These are phyloP conservation scores for Apiotrichum montevideense DNA, from an alignment of 1,284 basidiomycete genomes.

Conservation along the genomic window DNA sequence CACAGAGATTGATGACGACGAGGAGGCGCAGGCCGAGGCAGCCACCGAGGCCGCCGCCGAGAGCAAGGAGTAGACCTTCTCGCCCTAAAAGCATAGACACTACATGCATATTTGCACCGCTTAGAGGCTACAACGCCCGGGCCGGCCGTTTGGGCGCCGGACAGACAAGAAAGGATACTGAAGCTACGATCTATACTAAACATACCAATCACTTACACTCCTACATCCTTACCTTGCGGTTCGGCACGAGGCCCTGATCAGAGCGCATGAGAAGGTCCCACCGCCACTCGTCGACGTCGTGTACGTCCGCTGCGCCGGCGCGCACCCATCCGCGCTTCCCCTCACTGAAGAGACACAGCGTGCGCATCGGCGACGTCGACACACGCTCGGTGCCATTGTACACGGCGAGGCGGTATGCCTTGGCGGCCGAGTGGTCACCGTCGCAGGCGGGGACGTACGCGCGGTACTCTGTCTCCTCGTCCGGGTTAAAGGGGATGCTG, in stretches of 20 bases:
- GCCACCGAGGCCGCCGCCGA: not conserved
- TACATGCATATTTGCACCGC: slow-evolving; percentile 6
- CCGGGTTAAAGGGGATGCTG: slow-evolving; percentile 8
- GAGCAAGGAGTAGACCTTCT: not conserved
- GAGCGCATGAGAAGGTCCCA: slow-evolving; percentile 19
- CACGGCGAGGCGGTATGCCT: slow-evolving; percentile 33
- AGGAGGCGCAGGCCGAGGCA: slow-evolving; percentile 9
- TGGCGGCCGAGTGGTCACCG: slow-evolving; percentile 25
- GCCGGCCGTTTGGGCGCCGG: too few relatives aligned
- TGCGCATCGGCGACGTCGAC: slow-evolving; percentile 23
- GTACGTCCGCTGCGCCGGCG: slow-evolving; percentile 23
- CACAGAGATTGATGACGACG: slow-evolving; percentile 42
- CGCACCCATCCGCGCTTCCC: slow-evolving; percentile 28
- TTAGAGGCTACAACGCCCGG: not conserved
- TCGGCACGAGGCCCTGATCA: not conserved
- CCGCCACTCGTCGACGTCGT: slow-evolving; percentile 40
- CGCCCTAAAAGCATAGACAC: slow-evolving; percentile 1
- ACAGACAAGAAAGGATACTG: too few relatives aligned
- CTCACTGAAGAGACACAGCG: slow-evolving; percentile 33
- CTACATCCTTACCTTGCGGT: too few relatives aligned
- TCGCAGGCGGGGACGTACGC: slow-evolving; percentile 21
- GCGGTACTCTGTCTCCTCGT: slow-evolving; percentile 18
- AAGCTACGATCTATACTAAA: too few relatives aligned
- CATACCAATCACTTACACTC: too few relatives aligned
- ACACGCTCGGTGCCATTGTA: slow-evolving; percentile 26